Conservation (phyloP, 2,329 filamentous ascomycete genomes). For the Fonsecaea nubica region DNA sequence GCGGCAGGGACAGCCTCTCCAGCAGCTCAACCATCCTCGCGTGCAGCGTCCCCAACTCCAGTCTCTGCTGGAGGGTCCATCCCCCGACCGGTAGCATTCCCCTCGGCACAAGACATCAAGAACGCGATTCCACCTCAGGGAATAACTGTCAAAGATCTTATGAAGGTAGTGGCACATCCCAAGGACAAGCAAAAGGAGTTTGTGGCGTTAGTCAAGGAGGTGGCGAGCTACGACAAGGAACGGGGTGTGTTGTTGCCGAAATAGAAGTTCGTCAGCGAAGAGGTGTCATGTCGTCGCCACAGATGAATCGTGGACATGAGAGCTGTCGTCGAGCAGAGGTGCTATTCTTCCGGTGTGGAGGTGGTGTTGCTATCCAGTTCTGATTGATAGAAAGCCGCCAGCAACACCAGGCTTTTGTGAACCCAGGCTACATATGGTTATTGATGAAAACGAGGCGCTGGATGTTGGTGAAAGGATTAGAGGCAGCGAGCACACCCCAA, state of each 20-base stretch:
- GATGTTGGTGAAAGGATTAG: background rate
- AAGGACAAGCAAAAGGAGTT: constrained; percentile 29
- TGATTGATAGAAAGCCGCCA: background rate
- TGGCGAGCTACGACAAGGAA: constrained; percentile 34
- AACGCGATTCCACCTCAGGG: constrained; percentile 55
- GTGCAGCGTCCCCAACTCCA: constrained; percentile 66
- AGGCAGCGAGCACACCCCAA: background rate
- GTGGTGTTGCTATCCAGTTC: background rate
- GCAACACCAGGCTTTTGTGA: background rate
- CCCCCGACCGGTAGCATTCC: constrained; percentile 43
- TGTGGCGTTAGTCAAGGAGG: constrained; percentile 29
- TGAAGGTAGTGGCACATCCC: constrained; percentile 41
- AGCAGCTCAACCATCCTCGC: constrained; percentile 54
- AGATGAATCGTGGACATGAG: background rate
- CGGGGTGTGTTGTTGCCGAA: constrained; percentile 29
- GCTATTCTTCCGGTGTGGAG: background rate
- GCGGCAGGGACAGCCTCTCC: constrained; percentile 17
- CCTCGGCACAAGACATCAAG: constrained; percentile 55
- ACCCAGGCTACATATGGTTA: background rate
- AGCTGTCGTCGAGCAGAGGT: background rate
- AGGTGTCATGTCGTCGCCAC: background rate
- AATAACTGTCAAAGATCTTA: constrained; percentile 53
- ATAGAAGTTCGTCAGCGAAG: constrained; percentile 12
- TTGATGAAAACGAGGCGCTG: background rate
- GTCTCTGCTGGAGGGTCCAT: constrained; percentile 18